Conservation (phyloP, 345 rosid genomes). For the Eucalyptus cladocalyx region DNA sequence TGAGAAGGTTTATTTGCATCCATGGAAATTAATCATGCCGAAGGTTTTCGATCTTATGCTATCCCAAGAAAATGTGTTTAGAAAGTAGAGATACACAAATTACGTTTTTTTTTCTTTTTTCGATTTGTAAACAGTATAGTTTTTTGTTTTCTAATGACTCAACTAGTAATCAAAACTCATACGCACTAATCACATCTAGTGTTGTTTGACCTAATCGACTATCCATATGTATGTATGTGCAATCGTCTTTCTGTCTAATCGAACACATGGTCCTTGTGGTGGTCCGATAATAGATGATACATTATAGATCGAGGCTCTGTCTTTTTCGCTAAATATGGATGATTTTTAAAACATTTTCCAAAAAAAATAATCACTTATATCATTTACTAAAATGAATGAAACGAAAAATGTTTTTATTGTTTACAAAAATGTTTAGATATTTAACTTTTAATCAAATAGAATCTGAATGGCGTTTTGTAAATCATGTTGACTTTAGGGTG, state of each 20-base stretch:
- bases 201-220: not conserved
- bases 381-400: not conserved
- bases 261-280: not conserved
- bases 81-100: not conserved
- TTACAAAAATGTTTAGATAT: no score
- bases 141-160: not conserved
- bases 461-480: not conserved
- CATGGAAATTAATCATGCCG: not conserved
- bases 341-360: no score
- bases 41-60: not conserved
- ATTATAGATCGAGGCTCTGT: not conserved
- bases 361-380: no score
- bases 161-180: no score
- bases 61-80: not conserved
- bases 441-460: no score
- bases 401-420: accelerated
- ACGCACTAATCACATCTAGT: not conserved
- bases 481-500: not conserved
- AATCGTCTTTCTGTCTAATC: not conserved
- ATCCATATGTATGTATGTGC: not conserved
- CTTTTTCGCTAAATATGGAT: no score
- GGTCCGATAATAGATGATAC: not conserved
- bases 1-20: not conserved
- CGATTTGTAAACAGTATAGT: not conserved
- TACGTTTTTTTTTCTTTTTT: not conserved